Evolutionary conservation across 371 early-diverging fungal species (phyloP).

Genomic region (Rhizopus microsporus): DNA sequence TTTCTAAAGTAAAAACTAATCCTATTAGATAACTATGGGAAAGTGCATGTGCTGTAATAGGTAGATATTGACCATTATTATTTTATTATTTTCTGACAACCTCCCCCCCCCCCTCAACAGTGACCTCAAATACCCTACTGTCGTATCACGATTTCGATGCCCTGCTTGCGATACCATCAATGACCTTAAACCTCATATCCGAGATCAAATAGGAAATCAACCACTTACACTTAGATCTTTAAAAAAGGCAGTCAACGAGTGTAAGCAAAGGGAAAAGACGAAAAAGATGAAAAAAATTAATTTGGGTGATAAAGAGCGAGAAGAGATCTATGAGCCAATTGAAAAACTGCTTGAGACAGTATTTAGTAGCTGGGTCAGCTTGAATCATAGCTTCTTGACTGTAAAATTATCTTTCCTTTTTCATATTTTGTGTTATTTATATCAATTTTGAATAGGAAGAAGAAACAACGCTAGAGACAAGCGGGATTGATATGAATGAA

Average conservation of each 20-base stretch:
- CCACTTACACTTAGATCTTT: constrained; percentile 58
- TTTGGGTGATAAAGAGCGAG: constrained; percentile 32
- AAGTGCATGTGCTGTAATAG: constrained; percentile 64
- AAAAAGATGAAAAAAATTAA: constrained; percentile 17
- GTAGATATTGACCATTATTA: constrained; percentile 23
- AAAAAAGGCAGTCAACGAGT: constrained; percentile 41
- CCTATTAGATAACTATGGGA: constrained; percentile 24
- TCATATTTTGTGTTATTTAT: not conserved
- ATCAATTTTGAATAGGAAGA: constrained; percentile 38
- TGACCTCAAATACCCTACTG: constrained; percentile 70
- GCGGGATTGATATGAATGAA: constrained; percentile 69
- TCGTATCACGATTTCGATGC: constrained; percentile 80
- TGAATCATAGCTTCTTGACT: constrained; percentile 78
- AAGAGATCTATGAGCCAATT: constrained; percentile 43
- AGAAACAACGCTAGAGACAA: constrained; percentile 57
- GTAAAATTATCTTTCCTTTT: constrained; percentile 38
- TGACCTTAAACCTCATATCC: constrained; percentile 60
- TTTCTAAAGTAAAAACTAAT: too few species aligned
- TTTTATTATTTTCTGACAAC: not conserved
- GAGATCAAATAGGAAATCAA: constrained; percentile 23
- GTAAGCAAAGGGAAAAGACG: constrained; percentile 32
- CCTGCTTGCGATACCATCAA: constrained; percentile 91
- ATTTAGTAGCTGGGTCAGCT: constrained; percentile 67
- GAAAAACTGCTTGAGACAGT: constrained; percentile 61
- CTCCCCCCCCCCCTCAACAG: constrained; percentile 27